phyloP scores from a whole-genome alignment of 2,329 filamentous ascomycete species.

The Elsinoe fawcettii region DNA sequence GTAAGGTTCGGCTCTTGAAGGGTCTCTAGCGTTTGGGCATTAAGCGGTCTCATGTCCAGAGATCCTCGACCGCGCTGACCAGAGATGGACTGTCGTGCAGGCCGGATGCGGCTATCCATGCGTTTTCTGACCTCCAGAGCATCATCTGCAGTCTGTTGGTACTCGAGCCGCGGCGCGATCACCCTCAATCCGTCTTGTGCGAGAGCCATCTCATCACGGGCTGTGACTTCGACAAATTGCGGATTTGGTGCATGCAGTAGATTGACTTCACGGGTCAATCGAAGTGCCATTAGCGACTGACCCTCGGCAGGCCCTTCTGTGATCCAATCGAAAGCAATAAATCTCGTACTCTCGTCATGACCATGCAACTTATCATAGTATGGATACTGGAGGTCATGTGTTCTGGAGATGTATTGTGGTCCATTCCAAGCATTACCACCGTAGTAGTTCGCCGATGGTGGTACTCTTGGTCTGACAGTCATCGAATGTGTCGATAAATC shows the following conservation, averaged over 20 bases:
- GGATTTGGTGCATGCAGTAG: conserved; percentile 40
- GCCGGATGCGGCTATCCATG: conserved; percentile 10
- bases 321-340: conserved; percentile 56
- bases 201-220: conserved; percentile 35
- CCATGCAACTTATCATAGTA: conserved; percentile 39
- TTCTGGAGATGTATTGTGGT: conserved; percentile 38
- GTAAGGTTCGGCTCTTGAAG: conserved; percentile 7
- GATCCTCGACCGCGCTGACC: conserved; percentile 1
- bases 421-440: conserved; percentile 34
- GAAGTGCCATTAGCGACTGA: conserved; percentile 46
- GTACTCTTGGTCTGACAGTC: conserved; percentile 11
- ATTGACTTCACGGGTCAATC: conserved; percentile 45
- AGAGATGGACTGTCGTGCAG: conserved; percentile 5
- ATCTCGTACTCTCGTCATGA: conserved; percentile 39
- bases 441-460: conserved; percentile 21
- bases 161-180: conserved; percentile 11
- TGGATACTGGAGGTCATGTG: conserved; percentile 37
- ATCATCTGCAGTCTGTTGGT: conserved; percentile 11
- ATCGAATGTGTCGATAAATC: conserved; percentile 47
- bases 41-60: conserved; percentile 7
- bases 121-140: conserved; percentile 15
- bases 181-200: conserved; percentile 14
- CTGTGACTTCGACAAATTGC: conserved; percentile 37
- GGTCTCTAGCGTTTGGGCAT: conserved; percentile 10
- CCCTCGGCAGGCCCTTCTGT: conserved; percentile 40